Evolutionary conservation across 441 rosid genomes (phyloP).

Genomic region (Croton setiger): DNA sequence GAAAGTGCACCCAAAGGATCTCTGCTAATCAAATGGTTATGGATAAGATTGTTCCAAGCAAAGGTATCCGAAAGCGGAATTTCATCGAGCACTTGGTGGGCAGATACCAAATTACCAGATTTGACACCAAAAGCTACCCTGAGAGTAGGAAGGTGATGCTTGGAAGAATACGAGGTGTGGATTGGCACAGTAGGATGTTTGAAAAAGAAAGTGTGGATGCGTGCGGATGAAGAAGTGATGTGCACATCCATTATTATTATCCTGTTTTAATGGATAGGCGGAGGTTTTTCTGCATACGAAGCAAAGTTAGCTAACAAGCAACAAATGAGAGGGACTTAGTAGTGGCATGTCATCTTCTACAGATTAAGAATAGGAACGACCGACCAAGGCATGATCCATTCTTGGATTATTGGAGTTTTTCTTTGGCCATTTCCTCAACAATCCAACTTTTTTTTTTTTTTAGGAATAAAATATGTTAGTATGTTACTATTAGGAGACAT

Average conservation of each 20-base stretch:
- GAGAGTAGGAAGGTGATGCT: not conserved
- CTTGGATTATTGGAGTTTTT: no score
- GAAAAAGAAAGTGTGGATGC: not conserved
- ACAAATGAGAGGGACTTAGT: no score
- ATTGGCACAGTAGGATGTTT: not conserved
- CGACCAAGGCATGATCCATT: no score
- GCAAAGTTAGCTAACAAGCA: no score
- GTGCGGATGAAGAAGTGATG: not conserved
- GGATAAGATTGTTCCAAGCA: slow-evolving; percentile 47
- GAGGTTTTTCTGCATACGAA: no score
- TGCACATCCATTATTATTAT: not conserved
- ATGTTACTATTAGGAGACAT: no score
- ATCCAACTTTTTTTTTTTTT: no score
- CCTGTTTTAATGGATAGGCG: no score
- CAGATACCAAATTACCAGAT: not conserved
- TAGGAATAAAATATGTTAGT: no score
- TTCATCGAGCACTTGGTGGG: slow-evolving; percentile 42
- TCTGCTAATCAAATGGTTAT: slow-evolving; percentile 27
- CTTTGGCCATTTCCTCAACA: no score
- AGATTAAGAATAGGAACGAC: no score
- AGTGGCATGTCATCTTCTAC: no score
- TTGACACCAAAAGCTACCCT: not conserved
- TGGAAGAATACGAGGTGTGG: not conserved
- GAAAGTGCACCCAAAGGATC: slow-evolving; percentile 28
- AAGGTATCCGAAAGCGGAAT: slow-evolving; percentile 35